Conservation (phyloP, 2,329 filamentous ascomycete genomes). For the Pestalotiopsis sp. region DNA sequence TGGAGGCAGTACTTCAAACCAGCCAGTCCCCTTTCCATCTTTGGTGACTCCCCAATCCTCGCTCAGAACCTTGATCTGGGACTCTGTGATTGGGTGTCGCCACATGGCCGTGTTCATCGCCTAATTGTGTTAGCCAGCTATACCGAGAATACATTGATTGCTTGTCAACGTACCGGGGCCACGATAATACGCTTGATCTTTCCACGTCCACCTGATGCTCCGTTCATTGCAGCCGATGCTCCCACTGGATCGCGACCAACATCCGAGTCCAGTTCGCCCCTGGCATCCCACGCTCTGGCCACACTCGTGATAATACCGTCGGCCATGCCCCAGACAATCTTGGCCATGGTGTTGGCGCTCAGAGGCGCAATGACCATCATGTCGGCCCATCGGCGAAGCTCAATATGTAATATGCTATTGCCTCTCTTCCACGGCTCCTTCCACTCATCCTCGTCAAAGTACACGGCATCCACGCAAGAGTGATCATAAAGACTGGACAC, state of each 20-base stretch:
- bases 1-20: slow-evolving; percentile 75
- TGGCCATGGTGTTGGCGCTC: slow-evolving; percentile 84
- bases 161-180: slow-evolving; percentile 48
- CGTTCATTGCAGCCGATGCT: slow-evolving; percentile 19
- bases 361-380: slow-evolving; percentile 80
- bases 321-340: slow-evolving; percentile 76
- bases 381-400: slow-evolving; percentile 81
- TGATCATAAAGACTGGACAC: slow-evolving; percentile 60
- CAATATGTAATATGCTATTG: slow-evolving; percentile 86
- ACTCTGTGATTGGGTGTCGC: slow-evolving; percentile 78
- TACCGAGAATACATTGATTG: too few species aligned
- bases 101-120: slow-evolving; percentile 95
- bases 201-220: slow-evolving; percentile 21
- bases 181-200: slow-evolving; percentile 72
- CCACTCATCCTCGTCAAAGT: slow-evolving; percentile 89
- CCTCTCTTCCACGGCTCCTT: slow-evolving; percentile 75
- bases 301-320: slow-evolving; percentile 77
- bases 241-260: not conserved
- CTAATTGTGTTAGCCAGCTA: not conserved
- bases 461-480: slow-evolving; percentile 78
- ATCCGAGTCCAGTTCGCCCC: slow-evolving; percentile 56
- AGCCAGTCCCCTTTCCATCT: slow-evolving; percentile 37
- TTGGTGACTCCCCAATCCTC: slow-evolving; percentile 70
- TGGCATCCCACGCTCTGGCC: slow-evolving; percentile 85
- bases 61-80: slow-evolving; percentile 70